phyloP scores from a whole-genome alignment of 495 filamentous ascomycete species.

The Lepraria neglecta region DNA sequence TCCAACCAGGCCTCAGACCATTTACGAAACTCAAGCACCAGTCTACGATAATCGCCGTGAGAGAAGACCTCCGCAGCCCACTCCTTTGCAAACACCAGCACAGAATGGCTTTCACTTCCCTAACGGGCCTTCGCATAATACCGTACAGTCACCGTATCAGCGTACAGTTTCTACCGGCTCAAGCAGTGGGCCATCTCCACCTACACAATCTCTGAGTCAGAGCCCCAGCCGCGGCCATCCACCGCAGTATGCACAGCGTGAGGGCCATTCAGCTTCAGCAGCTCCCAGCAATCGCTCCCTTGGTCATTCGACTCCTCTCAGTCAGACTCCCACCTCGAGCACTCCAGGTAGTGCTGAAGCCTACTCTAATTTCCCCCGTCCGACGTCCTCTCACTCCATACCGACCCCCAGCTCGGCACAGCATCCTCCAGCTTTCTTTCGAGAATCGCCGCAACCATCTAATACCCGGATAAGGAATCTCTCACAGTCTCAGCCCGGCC shows the following conservation, averaged over 20 bases:
- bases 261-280: slow-evolving; percentile 32
- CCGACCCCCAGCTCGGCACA: slow-evolving; percentile 38
- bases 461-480: slow-evolving; percentile 35
- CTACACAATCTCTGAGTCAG: slow-evolving; percentile 29
- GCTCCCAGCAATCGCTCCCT: slow-evolving; percentile 33
- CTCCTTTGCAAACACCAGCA: slow-evolving; percentile 35
- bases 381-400: slow-evolving; percentile 45
- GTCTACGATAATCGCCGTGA: slow-evolving; percentile 33
- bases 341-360: slow-evolving; percentile 24
- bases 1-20: slow-evolving; percentile 15
- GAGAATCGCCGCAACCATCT: slow-evolving; percentile 40
- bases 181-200: slow-evolving; percentile 37
- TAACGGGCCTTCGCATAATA: slow-evolving; percentile 38
- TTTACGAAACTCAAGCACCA: slow-evolving; percentile 20
- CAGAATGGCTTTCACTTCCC: slow-evolving; percentile 36
- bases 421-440: slow-evolving; percentile 30
- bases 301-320: slow-evolving; percentile 23
- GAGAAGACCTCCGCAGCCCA: slow-evolving; percentile 38
- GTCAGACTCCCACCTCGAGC: slow-evolving; percentile 24
- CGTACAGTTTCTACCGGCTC: slow-evolving; percentile 35
- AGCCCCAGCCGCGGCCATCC: slow-evolving; percentile 29
- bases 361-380: slow-evolving; percentile 39
- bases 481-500: slow-evolving; percentile 38
- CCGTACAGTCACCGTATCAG: slow-evolving; percentile 44
- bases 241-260: slow-evolving; percentile 35